Evolutionary conservation across 2,329 filamentous ascomycete species (phyloP).

Genomic region (Colletotrichum tropicale): DNA sequence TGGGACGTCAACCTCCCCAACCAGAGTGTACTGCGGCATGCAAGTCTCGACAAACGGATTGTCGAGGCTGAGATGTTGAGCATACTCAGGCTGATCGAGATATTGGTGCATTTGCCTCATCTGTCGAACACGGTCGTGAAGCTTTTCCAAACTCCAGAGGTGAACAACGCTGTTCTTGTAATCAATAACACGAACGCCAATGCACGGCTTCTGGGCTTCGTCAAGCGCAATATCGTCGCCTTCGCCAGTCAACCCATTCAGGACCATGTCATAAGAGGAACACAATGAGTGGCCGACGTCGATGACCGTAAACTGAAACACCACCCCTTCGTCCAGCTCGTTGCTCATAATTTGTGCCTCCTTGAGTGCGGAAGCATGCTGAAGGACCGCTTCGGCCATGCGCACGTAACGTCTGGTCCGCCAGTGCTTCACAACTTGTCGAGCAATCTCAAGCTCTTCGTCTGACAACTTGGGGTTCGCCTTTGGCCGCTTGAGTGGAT

Average conservation of each 20-base stretch:
- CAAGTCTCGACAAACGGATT: slow-evolving; percentile 93
- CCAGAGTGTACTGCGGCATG: slow-evolving; percentile 89
- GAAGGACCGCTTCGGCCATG: slow-evolving; percentile 91
- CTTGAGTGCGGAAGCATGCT: slow-evolving; percentile 86
- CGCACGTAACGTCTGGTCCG: slow-evolving; percentile 83
- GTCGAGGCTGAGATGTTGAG: slow-evolving; percentile 88
- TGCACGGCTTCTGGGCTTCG: slow-evolving; percentile 83
- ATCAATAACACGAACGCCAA: slow-evolving; percentile 89
- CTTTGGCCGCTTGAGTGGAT: slow-evolving; percentile 65
- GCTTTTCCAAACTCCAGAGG: slow-evolving; percentile 93
- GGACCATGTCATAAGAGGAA: slow-evolving; percentile 95
- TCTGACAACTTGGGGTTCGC: slow-evolving; percentile 70
- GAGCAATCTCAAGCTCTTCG: slow-evolving; percentile 74
- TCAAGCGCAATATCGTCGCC: slow-evolving; percentile 84
- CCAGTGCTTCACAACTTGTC: slow-evolving; percentile 75
- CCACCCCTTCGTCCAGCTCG: slow-evolving; percentile 88
- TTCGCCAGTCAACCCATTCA: slow-evolving; percentile 88
- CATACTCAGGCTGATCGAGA: slow-evolving; percentile 91
- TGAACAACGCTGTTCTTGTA: slow-evolving; percentile 86
- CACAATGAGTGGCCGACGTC: slow-evolving; percentile 87
- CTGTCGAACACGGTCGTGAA: slow-evolving; percentile 82
- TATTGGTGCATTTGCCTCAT: slow-evolving; percentile 99
- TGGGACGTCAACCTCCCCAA: slow-evolving; percentile 93
- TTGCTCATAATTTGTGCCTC: slow-evolving; percentile 99
- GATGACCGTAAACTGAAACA: slow-evolving; percentile 93